Evolutionary conservation across 169 alveolate genomes (phyloP).

Genomic region (Babesia ovata): DNA sequence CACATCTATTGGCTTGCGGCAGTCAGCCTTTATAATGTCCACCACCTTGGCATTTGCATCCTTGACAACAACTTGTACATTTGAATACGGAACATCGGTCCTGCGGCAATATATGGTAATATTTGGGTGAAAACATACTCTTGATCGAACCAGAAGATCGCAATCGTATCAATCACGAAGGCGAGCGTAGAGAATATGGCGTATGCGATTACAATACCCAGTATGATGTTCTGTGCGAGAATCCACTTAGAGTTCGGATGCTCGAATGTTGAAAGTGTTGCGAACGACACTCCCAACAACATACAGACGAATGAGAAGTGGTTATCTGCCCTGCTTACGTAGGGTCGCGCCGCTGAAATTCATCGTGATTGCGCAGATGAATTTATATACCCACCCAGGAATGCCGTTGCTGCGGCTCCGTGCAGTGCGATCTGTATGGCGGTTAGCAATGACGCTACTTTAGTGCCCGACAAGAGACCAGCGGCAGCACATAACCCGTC

Average conservation of each 20-base stretch:
- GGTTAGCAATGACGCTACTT: not conserved
- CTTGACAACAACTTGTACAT: constrained; percentile 39
- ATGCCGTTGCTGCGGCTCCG: not conserved
- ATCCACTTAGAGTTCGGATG: not conserved
- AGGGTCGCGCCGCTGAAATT: constrained; percentile 4
- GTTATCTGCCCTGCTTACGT: constrained; percentile 10
- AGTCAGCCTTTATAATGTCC: constrained; percentile 36
- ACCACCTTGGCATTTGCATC: constrained; percentile 21
- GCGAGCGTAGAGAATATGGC: not conserved
- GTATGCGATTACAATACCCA: not conserved
- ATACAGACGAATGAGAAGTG: constrained; percentile 17
- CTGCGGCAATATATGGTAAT: not conserved
- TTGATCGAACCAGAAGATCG: not conserved
- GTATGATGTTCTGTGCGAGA: not conserved
- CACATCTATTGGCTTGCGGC: constrained; percentile 4
- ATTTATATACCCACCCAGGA: not conserved
- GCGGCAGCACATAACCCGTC: constrained; percentile 8
- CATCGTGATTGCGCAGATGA: not conserved
- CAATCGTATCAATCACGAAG: constrained; percentile 2
- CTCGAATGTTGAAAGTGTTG: not conserved
- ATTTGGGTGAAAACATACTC: not conserved
- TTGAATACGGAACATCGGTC: not conserved
- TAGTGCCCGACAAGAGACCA: not conserved
- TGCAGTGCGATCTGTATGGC: not conserved
- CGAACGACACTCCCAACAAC: not conserved